These are phyloP conservation scores for Lycium ferocissimum DNA, from an alignment of 257 asterid genomes.

Conservation along the genomic window DNA sequence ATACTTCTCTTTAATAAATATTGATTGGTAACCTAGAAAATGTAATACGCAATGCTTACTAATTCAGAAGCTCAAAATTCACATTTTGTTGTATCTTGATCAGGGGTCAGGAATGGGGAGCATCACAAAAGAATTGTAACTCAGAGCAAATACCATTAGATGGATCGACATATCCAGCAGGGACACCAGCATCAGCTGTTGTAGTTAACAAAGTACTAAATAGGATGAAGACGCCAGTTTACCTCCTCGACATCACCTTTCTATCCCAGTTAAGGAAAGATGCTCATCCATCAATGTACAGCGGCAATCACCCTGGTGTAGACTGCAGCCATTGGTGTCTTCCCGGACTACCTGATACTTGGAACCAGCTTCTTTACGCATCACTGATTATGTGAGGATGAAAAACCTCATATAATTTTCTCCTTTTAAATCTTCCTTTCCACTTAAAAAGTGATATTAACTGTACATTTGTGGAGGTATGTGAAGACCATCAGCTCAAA, in stretches of 20 bases:
- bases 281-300: conserved; percentile 75
- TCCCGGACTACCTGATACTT: conserved; percentile 85
- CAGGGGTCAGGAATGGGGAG: conserved; percentile 70
- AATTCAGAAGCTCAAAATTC: neutral
- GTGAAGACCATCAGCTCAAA: conserved; percentile 47
- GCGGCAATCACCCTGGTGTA: conserved; percentile 56
- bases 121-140: conserved; percentile 56
- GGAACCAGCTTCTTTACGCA: conserved; percentile 81
- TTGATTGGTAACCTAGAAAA: neutral
- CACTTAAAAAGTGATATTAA: conserved; percentile 56
- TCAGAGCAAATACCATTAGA: conserved; percentile 61
- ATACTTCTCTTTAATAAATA: neutral
- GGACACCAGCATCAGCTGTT: conserved; percentile 57
- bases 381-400: conserved; percentile 56
- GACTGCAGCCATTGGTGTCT: conserved; percentile 95
- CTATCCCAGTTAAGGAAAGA: conserved; percentile 78
- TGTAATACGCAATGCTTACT: too few species aligned
- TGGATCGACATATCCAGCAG: conserved; percentile 67
- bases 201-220: conserved; percentile 58
- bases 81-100: neutral
- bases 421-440: conserved; percentile 23
- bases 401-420: conserved; percentile 3
- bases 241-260: conserved; percentile 64
- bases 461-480: conserved; percentile 52
- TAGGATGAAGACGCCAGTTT: conserved; percentile 54